Evolutionary conservation across 768 basidiomycete genomes (phyloP), one percentile per base, ranked within the genome.

Genomic region (Boletus reticulatus): DNA sequence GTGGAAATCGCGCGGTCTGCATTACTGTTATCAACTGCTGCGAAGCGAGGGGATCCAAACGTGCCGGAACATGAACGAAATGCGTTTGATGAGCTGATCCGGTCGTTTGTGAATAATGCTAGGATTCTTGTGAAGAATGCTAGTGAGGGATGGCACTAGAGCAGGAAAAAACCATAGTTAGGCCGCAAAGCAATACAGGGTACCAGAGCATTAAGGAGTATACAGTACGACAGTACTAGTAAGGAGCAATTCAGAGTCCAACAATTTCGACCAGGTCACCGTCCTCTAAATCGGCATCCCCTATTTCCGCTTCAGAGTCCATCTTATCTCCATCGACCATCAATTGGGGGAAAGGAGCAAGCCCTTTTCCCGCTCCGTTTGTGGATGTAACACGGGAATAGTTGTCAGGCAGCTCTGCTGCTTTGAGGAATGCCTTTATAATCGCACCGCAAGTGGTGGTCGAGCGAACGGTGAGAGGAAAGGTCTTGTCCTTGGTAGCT

Each of bases 21-120:
- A 5, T 75, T 89, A 41, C 72, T 99, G 16, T 71, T 95, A 17
- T 77, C 84, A 8, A 83, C 88, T 13, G 94, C 89, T 0, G 74
- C 78, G 43, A 86, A 85, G 67, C 83, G 90, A 17, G 80, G 79
- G 12, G 86, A 90, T 55, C 78, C 78, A 46, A 80, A 74, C 57
- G 78, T 71, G 56, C 71, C 80, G 29, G 87, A 88, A 68, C 74
- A 74, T 63, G 92, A 89, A 64, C 81, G 83, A 24, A 80, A 76
- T 58, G 85, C 85, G 7, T 98, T 94, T 67, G 92, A 98, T 68
- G 92, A 97, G 67, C 83, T 97, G 55, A 85, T 99, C 43, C 85
- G 91, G 45, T 92, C 90, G 14, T 91, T 97, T 60, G 85, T 99
- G 48, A 97, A 98, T 66, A 95, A 97, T 60, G 85, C 92, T 4